Base-by-base conservation (phyloP, 495 filamentous ascomycete species). In the Usnea hakonensis region DNA sequence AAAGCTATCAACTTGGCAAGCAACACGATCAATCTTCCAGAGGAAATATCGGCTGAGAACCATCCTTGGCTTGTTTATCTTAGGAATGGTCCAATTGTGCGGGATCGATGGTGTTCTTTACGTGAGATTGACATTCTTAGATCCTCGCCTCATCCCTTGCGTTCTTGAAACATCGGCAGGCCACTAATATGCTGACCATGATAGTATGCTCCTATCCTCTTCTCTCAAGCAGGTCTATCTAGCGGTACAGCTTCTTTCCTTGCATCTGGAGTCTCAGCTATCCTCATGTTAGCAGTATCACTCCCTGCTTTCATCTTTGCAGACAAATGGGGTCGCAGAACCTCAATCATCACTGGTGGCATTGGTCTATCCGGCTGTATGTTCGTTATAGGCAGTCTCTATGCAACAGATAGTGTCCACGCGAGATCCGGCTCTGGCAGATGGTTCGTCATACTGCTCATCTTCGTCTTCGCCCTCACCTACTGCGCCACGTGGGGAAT, bases 241-340 rank as follows among this genome's bases (percentile, higher is more conserved):
- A 74, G 75, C 3, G 71, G 76, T 6, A 73, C 75, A 43, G 77
- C 80, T 14, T 77, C 77, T 14, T 82, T 83, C 66, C 76, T 83
- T 36, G 80, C 80, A 14, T 82, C 79, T 5, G 80, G 80, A 13
- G 69, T 83, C 37, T 81, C 79, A 7, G 78, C 77, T 0, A 71
- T 84, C 19, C 76, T 84, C 55, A 83, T 82, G 62, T 73, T 83
- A 9, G 68, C 74, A 11, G 77, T 82, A 68, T 78, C 79, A 13
- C 68, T 85, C 10, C 77, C 82, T 0, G 81, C 81, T n/a, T 72
- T 85, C 30, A 64, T 87, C 26, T 81, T 77, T 52, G 81, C 82
- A 0, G 86, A 88, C 64, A 77, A 79, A 61, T 87, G 83, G 83
- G 82, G 83, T n/a, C 80, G 86, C 58, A 81, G 82, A 6, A 79